Base-by-base conservation (phyloP, 441 rosid species). In the Croton laevigatus region DNA sequence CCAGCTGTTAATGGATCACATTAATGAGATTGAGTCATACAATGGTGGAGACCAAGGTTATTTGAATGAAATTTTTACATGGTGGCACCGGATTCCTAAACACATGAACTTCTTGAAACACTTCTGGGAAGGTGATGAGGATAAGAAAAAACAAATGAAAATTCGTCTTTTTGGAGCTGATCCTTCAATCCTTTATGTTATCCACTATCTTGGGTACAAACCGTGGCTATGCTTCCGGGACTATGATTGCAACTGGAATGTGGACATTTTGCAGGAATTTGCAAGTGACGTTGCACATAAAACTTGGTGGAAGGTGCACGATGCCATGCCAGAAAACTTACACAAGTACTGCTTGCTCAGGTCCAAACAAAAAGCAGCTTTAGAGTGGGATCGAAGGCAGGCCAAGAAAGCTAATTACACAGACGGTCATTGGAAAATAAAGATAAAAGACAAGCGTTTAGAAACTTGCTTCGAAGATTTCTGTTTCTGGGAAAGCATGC, bases 41-140 rank as follows among this genome's bases (percentile, higher is more conserved):
- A 93, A 93, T 6, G 98, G 98, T 3, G 95, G 97, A 42, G 97
- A 93, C 65, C 98, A 93, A 79, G 98, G 98, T 7, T 93, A 89
- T 78, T 78, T 93, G 12, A 93, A 93, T 42, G 92, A 91, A 75
- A 82, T 93, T 66, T 93, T 88, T 83, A 93, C 96, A 17, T 93
- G 96, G 97, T 93, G 98, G 98, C 98, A 93, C 83, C 86, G 94
- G 66, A 89, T 93, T 59, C 98, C 98, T 0, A 89, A 82, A 65
- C 94, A 82, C 78, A 89, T 93, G 95, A 93, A 93, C 79, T 91
- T 91, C 83, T 78, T 93, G 85, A 93, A 93, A 79, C 98, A 93
- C 65, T 93, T 84, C 68, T 89, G 97, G 98, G 95, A 88, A 80
- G 98, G 98, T 0, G 97, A 90, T 19, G 82, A 82, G 76, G 80